Percentiles rank a stretch among this genome's conserved stretches.
These are phyloP conservation scores for Fusarium secorum DNA, from an alignment of 2,329 filamentous ascomycete species.

Conservation along the genomic window DNA sequence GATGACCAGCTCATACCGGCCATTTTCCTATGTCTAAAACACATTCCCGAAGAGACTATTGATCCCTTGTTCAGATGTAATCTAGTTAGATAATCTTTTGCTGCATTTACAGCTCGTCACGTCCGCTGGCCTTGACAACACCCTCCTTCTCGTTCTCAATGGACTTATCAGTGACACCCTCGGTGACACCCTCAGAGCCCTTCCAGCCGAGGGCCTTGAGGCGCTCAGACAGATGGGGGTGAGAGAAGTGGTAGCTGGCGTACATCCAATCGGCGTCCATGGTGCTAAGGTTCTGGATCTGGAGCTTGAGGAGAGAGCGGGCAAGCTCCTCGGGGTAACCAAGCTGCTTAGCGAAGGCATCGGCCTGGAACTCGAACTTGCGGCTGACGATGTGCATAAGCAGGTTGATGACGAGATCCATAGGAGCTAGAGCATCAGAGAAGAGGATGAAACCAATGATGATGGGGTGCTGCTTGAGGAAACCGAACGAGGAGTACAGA, in stretches of 20 bases:
- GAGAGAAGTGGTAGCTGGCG: conserved; percentile 97
- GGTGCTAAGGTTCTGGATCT: conserved; percentile 96
- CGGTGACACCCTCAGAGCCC: conserved; percentile 59
- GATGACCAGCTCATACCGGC: conserved; percentile 10
- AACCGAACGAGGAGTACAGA: conserved; percentile 91
- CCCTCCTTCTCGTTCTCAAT: conserved; percentile 46
- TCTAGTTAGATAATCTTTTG: conserved; percentile 1
- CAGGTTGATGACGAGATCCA: conserved; percentile 94
- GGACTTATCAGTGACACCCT: conserved; percentile 50
- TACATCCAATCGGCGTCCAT: conserved; percentile 99
- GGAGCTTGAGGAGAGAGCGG: conserved; percentile 90
- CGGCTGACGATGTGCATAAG: conserved; percentile 95
- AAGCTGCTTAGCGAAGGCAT: conserved; percentile 84
- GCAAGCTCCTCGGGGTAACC: conserved; percentile 87
- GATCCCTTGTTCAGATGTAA: neutral
- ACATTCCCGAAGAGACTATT: neutral
- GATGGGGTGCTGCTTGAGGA: conserved; percentile 82
- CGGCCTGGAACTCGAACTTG: conserved; percentile 95
- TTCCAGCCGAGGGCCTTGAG: conserved; percentile 91
- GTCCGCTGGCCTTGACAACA: conserved; percentile 74
- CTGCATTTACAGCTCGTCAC: conserved; percentile 70
- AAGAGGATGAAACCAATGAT: conserved; percentile 98
- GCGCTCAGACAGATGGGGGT: conserved; percentile 93
- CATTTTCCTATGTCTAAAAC: conserved; percentile 8
- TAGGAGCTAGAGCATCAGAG: conserved; percentile 93